phyloP scores from a whole-genome alignment of 2,329 filamentous ascomycete species.

The Cladosporium sp. region DNA sequence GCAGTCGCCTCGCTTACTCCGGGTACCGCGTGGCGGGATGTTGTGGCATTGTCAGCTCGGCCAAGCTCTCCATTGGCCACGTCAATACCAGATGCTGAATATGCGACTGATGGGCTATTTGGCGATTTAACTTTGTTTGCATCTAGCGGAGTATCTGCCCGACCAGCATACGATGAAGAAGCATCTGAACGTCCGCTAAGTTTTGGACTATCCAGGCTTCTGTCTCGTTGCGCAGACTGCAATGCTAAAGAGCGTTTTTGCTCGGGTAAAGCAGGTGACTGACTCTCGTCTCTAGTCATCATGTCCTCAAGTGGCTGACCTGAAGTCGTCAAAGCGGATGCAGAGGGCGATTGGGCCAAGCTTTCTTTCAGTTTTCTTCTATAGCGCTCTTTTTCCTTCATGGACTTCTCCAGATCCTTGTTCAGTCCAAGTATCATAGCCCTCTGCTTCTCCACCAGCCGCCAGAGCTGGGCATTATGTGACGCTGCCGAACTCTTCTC shows the following conservation, averaged over 20 bases:
- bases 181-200: constrained; percentile 25
- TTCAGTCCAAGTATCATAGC: constrained; percentile 91
- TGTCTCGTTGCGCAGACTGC: constrained; percentile 19
- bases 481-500: constrained; percentile 86
- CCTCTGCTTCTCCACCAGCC: constrained; percentile 91
- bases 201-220: constrained; percentile 26
- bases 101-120: constrained; percentile 21
- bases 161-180: constrained; percentile 17
- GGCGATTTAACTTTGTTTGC: constrained; percentile 15
- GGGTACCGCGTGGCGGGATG: constrained; percentile 7
- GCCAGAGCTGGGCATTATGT: constrained; percentile 92
- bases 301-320: constrained; percentile 14
- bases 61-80: constrained; percentile 17
- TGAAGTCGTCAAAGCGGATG: constrained; percentile 23
- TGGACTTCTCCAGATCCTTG: constrained; percentile 82
- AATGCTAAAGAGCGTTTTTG: not conserved
- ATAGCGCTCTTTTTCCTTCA: constrained; percentile 94
- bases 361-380: constrained; percentile 83
- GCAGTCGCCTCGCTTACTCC: constrained; percentile 9
- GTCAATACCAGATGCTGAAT: constrained; percentile 19
- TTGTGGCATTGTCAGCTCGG: constrained; percentile 7
- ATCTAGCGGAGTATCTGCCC: constrained; percentile 31
- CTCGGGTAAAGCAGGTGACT: constrained; percentile 20
- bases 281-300: constrained; percentile 23
- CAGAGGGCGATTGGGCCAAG: constrained; percentile 42